Conservation (phyloP, 345 rosid genomes). For the Carallia pectinifolia region DNA sequence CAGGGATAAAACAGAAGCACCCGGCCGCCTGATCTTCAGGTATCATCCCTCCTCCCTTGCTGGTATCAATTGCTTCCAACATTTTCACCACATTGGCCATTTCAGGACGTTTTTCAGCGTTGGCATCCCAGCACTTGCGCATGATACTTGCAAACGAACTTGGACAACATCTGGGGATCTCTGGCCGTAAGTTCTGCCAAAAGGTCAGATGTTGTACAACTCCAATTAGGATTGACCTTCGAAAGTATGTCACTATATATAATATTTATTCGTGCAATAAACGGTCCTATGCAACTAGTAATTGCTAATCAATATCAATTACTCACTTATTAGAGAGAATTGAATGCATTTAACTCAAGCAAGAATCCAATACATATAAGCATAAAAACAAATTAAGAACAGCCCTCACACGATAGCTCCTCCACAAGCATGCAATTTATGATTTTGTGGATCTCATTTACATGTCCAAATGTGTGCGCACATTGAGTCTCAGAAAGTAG, state of each 20-base stretch:
- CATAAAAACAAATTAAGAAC: too few species aligned
- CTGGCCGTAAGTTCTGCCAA: conserved; percentile 81
- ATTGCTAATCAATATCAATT: too few species aligned
- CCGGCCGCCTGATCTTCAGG: conserved; percentile 61
- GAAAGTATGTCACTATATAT: neutral
- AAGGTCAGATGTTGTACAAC: neutral
- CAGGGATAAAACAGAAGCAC: conserved; percentile 75
- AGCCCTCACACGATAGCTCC: too few species aligned
- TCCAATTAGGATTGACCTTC: conserved; percentile 3
- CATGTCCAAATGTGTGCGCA: too few species aligned
- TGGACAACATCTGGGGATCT: conserved; percentile 88
- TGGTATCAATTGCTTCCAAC: conserved; percentile 78
- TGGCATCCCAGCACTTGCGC: conserved; percentile 84
- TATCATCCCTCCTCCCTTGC: conserved; percentile 97
- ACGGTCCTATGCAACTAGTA: too few species aligned
- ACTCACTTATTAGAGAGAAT: too few species aligned
- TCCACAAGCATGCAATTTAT: too few species aligned
- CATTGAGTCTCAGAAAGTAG: too few species aligned
- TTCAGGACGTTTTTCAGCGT: conserved; percentile 76
- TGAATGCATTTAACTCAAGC: too few species aligned
- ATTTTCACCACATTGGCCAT: conserved; percentile 78
- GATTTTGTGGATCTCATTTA: too few species aligned
- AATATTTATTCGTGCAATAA: too few species aligned
- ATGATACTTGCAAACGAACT: conserved; percentile 58
- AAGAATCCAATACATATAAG: too few species aligned